Percentiles rank a stretch among this genome's conserved stretches.
Evolutionary conservation across 345 rosid species (phyloP).

Genomic region (Nasturtium officinale): DNA sequence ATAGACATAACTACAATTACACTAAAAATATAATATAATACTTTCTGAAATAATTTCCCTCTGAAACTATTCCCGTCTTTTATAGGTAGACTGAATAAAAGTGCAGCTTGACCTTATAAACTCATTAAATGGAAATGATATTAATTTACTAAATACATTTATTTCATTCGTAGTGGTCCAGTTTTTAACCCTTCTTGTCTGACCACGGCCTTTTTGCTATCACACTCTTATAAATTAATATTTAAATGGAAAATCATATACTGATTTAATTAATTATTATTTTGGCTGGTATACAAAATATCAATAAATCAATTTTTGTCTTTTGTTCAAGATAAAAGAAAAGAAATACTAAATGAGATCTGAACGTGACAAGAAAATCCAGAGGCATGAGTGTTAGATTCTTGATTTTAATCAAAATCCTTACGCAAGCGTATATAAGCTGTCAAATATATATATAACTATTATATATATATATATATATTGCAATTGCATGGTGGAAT

Average conservation of each 20-base stretch:
- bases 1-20: neutral
- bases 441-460: neutral
- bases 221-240: conserved; percentile 6
- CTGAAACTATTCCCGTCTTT: neutral
- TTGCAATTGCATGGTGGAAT: neutral
- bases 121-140: conserved; percentile 24
- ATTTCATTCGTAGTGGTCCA: conserved; percentile 38
- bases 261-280: conserved; percentile 1
- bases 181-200: conserved; percentile 35
- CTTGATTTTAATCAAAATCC: conserved; percentile 29
- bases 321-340: conserved; percentile 4
- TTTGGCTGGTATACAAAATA: conserved; percentile 3
- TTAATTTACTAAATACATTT: conserved; percentile 20
- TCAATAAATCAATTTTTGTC: conserved; percentile 10
- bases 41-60: neutral
- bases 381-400: conserved; percentile 28
- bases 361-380: conserved; percentile 37
- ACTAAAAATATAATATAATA: neutral
- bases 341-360: conserved; percentile 1
- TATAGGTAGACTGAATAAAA: conserved; percentile 5
- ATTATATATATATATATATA: neutral
- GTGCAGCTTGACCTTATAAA: conserved; percentile 12
- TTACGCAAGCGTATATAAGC: neutral
- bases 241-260: conserved; percentile 6
- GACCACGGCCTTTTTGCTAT: conserved; percentile 27